phyloP scores from a whole-genome alignment of 495 filamentous ascomycete species.

The Penicillium samsonianum region DNA sequence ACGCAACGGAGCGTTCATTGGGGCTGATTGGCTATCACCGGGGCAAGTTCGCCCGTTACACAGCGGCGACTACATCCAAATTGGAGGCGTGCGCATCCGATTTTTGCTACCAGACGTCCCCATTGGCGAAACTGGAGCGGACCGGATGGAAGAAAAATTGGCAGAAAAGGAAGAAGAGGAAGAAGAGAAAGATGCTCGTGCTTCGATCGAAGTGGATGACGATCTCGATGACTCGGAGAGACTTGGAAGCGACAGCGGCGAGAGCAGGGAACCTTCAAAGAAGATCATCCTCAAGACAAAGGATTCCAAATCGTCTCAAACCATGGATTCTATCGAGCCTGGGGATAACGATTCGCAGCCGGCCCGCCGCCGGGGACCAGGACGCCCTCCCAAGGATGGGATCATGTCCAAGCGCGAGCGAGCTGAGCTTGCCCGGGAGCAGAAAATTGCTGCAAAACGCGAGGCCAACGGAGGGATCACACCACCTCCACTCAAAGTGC shows the following conservation, averaged over 20 bases:
- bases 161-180: conserved; percentile 41
- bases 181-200: conserved; percentile 28
- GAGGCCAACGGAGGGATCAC: conserved; percentile 49
- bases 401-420: conserved; percentile 88
- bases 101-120: conserved; percentile 76
- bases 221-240: conserved; percentile 41
- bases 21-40: conserved; percentile 65
- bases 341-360: conserved; percentile 44
- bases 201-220: conserved; percentile 39
- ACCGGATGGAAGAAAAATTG: conserved; percentile 64
- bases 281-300: conserved; percentile 46
- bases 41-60: conserved; percentile 65
- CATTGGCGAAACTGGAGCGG: conserved; percentile 66
- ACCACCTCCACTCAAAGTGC: conserved; percentile 50
- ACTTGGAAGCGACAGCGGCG: conserved; percentile 31
- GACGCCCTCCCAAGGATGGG: conserved; percentile 87
- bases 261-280: conserved; percentile 38
- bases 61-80: conserved; percentile 73
- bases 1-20: conserved; percentile 82
- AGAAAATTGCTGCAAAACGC: conserved; percentile 50
- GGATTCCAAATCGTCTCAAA: conserved; percentile 30
- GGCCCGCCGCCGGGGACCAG: conserved; percentile 76
- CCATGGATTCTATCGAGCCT: conserved; percentile 39
- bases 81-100: conserved; percentile 72
- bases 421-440: conserved; percentile 64